Evolutionary conservation across 805 yeast genomes (phyloP).

Genomic region (Monosporozyma servazzii): DNA sequence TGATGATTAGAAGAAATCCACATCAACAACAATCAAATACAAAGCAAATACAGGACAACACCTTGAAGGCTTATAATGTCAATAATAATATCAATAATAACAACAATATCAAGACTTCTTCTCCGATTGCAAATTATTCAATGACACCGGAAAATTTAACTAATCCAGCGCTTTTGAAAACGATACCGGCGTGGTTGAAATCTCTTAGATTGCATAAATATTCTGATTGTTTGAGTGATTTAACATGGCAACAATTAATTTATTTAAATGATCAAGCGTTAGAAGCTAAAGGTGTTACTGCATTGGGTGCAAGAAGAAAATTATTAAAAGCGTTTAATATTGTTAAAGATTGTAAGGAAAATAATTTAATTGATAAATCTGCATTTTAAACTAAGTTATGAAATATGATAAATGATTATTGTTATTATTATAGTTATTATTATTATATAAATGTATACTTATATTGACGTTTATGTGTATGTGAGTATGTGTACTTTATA

Average conservation of each 20-base stretch:
- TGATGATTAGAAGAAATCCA: slow-evolving; percentile 3
- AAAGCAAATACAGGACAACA: background rate
- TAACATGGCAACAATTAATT: slow-evolving; percentile 73
- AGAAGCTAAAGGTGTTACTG: slow-evolving; percentile 76
- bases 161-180: slow-evolving; percentile 47
- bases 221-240: slow-evolving; percentile 68
- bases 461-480: background rate
- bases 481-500: background rate
- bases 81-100: slow-evolving; percentile 8
- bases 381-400: slow-evolving; percentile 10
- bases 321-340: slow-evolving; percentile 83
- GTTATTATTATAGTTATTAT: background rate
- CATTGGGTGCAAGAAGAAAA: slow-evolving; percentile 93
- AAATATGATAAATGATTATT: background rate
- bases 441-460: background rate
- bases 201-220: slow-evolving; percentile 86
- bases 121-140: background rate
- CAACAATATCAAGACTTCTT: background rate
- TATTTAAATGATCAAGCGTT: slow-evolving; percentile 59
- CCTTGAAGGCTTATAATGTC: background rate
- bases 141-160: slow-evolving; percentile 44
- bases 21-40: slow-evolving; percentile 1
- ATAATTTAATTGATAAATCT: slow-evolving; percentile 27
- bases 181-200: slow-evolving; percentile 90
- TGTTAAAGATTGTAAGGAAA: slow-evolving; percentile 51